phyloP scores from a whole-genome alignment of 2,329 filamentous ascomycete species.

The Eutypa lata region DNA sequence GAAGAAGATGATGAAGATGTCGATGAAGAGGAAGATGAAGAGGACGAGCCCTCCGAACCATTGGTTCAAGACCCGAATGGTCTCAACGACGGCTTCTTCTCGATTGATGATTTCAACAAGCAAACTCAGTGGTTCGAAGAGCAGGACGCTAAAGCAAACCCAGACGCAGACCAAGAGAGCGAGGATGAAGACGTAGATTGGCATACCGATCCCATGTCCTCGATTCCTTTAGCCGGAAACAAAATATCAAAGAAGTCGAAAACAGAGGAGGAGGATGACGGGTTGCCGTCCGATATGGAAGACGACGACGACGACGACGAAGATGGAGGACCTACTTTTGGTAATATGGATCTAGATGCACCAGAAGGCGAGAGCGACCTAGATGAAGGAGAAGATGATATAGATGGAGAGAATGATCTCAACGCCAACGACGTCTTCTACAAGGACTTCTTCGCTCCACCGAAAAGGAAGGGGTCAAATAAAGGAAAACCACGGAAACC shows the following conservation, averaged over 20 bases:
- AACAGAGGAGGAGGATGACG: conserved; percentile 37
- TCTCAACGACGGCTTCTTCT: conserved; percentile 97
- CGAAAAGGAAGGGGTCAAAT: conserved; percentile 66
- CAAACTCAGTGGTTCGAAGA: conserved; percentile 87
- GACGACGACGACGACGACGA: conserved; percentile 62
- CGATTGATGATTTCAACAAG: conserved; percentile 95
- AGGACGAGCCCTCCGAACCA: conserved; percentile 47
- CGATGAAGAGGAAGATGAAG: conserved; percentile 41
- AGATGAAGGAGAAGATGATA: conserved; percentile 52
- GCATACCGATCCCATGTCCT: conserved; percentile 69
- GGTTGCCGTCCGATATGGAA: conserved; percentile 36
- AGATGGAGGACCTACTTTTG: conserved; percentile 81
- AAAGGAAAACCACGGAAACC: conserved; percentile 43
- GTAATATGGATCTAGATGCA: conserved; percentile 70
- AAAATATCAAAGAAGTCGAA: conserved; percentile 31
- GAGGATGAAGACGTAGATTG: conserved; percentile 89
- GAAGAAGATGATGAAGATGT: conserved; percentile 32
- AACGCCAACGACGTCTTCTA: conserved; percentile 91
- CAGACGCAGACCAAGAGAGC: conserved; percentile 68
- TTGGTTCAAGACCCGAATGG: conserved; percentile 74
- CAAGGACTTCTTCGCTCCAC: conserved; percentile 89
- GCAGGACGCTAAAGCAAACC: conserved; percentile 75
- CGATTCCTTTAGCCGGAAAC: conserved; percentile 21
- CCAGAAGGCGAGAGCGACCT: conserved; percentile 69
- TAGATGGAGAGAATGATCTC: conserved; percentile 49